Evolutionary conservation across 179 eudicot species (phyloP).

Genomic region (Silene noctiflora): DNA sequence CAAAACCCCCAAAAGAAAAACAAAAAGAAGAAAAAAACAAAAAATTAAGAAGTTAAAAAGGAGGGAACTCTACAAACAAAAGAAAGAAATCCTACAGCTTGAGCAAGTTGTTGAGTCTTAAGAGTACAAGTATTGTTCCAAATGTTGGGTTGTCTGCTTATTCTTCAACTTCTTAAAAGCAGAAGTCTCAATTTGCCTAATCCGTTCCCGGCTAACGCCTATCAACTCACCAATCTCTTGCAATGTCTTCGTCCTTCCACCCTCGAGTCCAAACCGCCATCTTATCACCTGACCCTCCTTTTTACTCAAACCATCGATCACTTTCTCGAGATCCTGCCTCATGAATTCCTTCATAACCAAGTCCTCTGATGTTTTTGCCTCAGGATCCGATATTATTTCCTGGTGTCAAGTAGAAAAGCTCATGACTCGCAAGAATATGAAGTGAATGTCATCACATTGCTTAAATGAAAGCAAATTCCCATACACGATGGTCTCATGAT

Average conservation of each 20-base stretch:
- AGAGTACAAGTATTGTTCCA: conserved; percentile 54
- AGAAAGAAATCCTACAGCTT: conserved; percentile 15
- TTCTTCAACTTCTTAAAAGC: conserved; percentile 76
- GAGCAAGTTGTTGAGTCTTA: conserved; percentile 14
- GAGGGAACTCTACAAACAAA: conserved; percentile 7
- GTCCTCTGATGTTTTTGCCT: conserved; percentile 64
- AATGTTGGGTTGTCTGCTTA: conserved; percentile 61
- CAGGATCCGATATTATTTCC: conserved; percentile 79
- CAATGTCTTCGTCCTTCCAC: conserved; percentile 78
- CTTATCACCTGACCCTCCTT: conserved; percentile 70
- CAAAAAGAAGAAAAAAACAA: background rate
- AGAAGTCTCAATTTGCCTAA: conserved; percentile 77
- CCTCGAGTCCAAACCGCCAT: conserved; percentile 88
- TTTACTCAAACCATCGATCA: conserved; percentile 52
- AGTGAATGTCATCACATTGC: too few relatives aligned
- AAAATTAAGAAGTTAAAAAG: background rate
- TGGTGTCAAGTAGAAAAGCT: conserved; percentile 24
- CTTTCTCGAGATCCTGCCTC: conserved; percentile 76
- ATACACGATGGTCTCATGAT: background rate
- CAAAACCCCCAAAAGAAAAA: background rate
- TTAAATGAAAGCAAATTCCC: too few relatives aligned
- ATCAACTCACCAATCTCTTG: conserved; percentile 91
- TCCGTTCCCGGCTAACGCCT: conserved; percentile 90
- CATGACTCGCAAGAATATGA: background rate
- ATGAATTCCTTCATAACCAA: conserved; percentile 61